Conservation (phyloP, 2,329 filamentous ascomycete genomes). For the Aspergillus ustus region DNA sequence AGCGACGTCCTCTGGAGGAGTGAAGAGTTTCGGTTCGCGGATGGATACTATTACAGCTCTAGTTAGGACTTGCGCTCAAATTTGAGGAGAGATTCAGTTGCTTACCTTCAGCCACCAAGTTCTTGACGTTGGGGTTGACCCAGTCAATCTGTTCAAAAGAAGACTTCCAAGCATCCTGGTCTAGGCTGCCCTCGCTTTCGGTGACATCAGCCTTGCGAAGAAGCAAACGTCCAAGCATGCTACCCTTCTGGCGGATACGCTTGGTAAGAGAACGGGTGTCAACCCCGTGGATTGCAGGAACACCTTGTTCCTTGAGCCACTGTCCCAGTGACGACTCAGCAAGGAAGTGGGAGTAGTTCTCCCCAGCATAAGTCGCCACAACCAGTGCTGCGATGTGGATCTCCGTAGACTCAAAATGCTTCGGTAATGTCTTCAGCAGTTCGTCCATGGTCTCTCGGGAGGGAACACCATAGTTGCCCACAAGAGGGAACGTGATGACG, state of each 20-base stretch:
- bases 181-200: conserved; percentile 40
- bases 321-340: conserved; percentile 86
- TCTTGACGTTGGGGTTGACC: conserved; percentile 89
- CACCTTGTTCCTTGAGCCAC: conserved; percentile 94
- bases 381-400: conserved; percentile 95
- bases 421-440: conserved; percentile 81
- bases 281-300: conserved; percentile 93
- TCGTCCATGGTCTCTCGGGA: conserved; percentile 83
- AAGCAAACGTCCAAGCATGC: conserved; percentile 91
- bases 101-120: conserved; percentile 93
- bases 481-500: conserved; percentile 92
- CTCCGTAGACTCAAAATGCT: conserved; percentile 88
- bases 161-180: conserved; percentile 53
- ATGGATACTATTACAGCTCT: conserved; percentile 73
- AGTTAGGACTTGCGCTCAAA: conserved; percentile 32
- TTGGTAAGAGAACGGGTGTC: conserved; percentile 95
- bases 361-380: conserved; percentile 87
- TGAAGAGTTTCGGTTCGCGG: conserved; percentile 82
- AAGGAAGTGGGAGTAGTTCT: conserved; percentile 94
- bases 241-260: conserved; percentile 89
- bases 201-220: conserved; percentile 64
- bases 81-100: conserved; percentile 1
- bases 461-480: conserved; percentile 97
- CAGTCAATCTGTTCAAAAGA: conserved; percentile 83
- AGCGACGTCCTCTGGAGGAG: conserved; percentile 70